These are phyloP conservation scores for Verticillium nonalfalfae DNA, from an alignment of 2,329 filamentous ascomycete genomes.

Conservation along the genomic window DNA sequence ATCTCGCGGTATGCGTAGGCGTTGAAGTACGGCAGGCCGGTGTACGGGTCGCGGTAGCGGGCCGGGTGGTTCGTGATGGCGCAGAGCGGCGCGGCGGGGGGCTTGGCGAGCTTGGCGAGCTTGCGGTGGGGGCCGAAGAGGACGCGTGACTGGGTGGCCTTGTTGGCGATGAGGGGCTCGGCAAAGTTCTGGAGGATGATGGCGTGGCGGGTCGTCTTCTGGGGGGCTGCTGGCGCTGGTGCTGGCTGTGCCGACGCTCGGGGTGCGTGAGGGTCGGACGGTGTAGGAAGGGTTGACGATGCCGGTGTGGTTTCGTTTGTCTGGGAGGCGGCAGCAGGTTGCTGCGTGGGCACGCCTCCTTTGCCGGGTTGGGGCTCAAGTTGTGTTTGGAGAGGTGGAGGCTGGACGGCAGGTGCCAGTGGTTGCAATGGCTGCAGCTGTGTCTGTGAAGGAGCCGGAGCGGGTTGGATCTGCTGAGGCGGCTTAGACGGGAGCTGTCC, in stretches of 20 bases:
- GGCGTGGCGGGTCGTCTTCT: conserved; percentile 45
- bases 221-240: conserved; percentile 7
- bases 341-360: conserved; percentile 1
- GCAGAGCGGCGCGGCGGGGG: conserved; percentile 53
- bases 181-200: conserved; percentile 57
- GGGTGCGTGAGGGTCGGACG: conserved; percentile 2
- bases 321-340: conserved; percentile 1
- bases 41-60: conserved; percentile 77
- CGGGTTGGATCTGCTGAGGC: background rate
- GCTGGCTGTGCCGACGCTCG: background rate
- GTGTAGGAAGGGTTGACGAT: background rate
- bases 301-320: background rate
- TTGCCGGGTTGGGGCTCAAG: conserved; percentile 8
- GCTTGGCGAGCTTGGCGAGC: conserved; percentile 51
- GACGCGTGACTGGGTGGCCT: conserved; percentile 50
- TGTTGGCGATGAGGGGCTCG: conserved; percentile 48
- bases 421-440: conserved; percentile 7
- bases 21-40: conserved; percentile 76
- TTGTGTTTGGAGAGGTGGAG: conserved; percentile 11
- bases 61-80: conserved; percentile 78
- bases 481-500: conserved; percentile 15
- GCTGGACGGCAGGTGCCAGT: conserved; percentile 10
- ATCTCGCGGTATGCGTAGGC: conserved; percentile 77
- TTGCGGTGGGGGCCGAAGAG: conserved; percentile 46
- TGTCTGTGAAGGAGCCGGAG: conserved; percentile 11